phyloP scores from a whole-genome alignment of 257 asterid genomes.

The Plantago elongata region DNA sequence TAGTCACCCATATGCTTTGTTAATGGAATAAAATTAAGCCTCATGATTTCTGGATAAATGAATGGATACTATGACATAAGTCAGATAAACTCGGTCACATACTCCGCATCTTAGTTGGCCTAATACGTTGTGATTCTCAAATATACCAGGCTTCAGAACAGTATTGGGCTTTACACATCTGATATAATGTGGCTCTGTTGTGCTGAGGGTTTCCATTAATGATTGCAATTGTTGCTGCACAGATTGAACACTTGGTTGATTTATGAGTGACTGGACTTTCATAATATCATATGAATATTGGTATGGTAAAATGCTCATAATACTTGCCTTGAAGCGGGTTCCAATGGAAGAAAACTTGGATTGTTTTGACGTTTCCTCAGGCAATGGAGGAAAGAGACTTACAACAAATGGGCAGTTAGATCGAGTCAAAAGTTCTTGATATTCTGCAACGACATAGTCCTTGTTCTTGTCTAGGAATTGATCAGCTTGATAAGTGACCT shows the following conservation, averaged over 20 bases:
- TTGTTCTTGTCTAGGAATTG: slow-evolving; percentile 90
- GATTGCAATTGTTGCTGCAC: slow-evolving; percentile 92
- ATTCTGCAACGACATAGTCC: slow-evolving; percentile 91
- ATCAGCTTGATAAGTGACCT: slow-evolving; percentile 94
- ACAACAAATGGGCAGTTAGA: slow-evolving; percentile 74
- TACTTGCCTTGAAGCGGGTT: slow-evolving; percentile 81
- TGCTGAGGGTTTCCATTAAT: slow-evolving; percentile 81
- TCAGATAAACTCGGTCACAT: slow-evolving; percentile 29
- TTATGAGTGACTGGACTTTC: background rate
- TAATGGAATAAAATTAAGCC: slow-evolving; percentile 14
- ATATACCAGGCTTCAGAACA: slow-evolving; percentile 86
- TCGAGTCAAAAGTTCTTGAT: slow-evolving; percentile 76
- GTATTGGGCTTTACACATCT: slow-evolving; percentile 95
- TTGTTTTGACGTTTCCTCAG: slow-evolving; percentile 77
- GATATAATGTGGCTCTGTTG: slow-evolving; percentile 95
- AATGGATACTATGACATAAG: background rate
- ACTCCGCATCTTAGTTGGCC: slow-evolving; percentile 95
- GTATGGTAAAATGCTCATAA: slow-evolving; percentile 9
- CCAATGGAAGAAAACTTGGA: slow-evolving; percentile 97
- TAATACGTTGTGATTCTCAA: slow-evolving; percentile 82
- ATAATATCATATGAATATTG: slow-evolving; percentile 7
- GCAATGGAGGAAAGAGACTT: slow-evolving; percentile 65
- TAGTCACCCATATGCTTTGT: slow-evolving; percentile 23
- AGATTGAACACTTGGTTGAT: slow-evolving; percentile 21
- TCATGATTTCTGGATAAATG: slow-evolving; percentile 1